phyloP scores from a whole-genome alignment of 2,329 filamentous ascomycete species.

The Eurotiales sp. region DNA sequence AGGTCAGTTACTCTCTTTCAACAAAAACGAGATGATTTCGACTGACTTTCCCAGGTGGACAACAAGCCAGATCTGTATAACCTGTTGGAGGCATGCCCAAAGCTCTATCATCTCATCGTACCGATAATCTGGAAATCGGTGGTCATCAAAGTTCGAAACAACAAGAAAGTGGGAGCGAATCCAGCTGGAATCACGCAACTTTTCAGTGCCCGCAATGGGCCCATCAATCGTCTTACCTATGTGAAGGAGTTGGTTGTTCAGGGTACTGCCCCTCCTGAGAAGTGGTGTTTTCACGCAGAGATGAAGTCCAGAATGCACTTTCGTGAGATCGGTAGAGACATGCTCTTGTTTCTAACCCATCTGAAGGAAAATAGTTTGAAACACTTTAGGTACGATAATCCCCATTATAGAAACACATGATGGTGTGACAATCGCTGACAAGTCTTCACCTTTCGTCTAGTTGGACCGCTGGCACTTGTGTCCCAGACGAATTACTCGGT shows the following conservation, averaged over 20 bases:
- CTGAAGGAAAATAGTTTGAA: constrained; percentile 3
- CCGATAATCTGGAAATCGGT: not conserved
- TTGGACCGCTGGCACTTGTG: constrained; percentile 4
- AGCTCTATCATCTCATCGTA: not conserved
- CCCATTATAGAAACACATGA: not conserved
- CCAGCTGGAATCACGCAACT: not conserved
- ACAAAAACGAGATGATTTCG: not conserved
- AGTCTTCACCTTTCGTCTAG: not conserved
- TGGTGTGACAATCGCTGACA: not conserved
- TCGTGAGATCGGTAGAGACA: not conserved
- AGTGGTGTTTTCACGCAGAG: constrained; percentile 1
- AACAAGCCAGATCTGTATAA: not conserved
- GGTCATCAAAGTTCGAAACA: not conserved
- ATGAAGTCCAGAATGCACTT: not conserved
- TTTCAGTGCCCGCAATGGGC: not conserved
- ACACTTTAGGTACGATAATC: not conserved
- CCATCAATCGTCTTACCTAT: not conserved
- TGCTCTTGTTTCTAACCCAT: not conserved
- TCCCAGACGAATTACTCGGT: not conserved
- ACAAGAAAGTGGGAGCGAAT: not conserved
- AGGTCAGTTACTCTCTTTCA: not conserved
- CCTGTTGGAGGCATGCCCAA: constrained; percentile 2
- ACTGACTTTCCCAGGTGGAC: not conserved
- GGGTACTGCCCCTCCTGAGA: not conserved
- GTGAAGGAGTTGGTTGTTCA: constrained; percentile 2